Conservation (phyloP, 805 yeast genomes). For the Candida awuae region DNA sequence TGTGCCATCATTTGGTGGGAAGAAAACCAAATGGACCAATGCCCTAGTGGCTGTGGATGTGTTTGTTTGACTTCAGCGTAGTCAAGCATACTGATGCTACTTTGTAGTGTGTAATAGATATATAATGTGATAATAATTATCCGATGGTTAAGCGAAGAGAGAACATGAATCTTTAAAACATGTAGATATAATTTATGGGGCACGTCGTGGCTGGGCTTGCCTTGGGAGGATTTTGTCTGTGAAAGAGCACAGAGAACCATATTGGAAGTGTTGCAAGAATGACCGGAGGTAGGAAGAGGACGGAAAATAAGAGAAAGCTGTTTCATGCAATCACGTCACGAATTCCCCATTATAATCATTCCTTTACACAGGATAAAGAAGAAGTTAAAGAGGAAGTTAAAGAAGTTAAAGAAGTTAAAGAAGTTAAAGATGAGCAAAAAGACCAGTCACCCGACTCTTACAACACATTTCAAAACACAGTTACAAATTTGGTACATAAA, state of each 20-base stretch:
- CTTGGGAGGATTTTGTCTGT: too few species aligned
- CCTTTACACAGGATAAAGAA: slow-evolving; percentile 4
- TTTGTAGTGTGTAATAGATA: too few species aligned
- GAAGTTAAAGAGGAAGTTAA: slow-evolving; percentile 14
- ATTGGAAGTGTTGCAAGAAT: background rate
- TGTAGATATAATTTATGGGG: too few species aligned
- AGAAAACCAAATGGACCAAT: slow-evolving; percentile 37
- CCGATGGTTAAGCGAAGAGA: too few species aligned
- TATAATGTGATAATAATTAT: too few species aligned
- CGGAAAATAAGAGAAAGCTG: slow-evolving; percentile 28
- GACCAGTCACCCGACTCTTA: too few species aligned
- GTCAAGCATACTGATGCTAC: background rate
- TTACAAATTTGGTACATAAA: too few species aligned
- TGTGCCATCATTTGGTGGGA: slow-evolving; percentile 84
- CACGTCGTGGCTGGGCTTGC: too few species aligned
- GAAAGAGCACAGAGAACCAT: background rate
- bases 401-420: slow-evolving; percentile 1
- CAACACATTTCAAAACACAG: too few species aligned
- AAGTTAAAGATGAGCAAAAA: slow-evolving; percentile 2
- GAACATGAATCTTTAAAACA: too few species aligned
- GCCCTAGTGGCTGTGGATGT: slow-evolving; percentile 87
- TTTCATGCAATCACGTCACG: slow-evolving; percentile 28
- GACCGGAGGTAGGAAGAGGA: background rate
- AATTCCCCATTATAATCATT: slow-evolving; percentile 21
- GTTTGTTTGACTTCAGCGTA: slow-evolving; percentile 34